Percentiles rank a stretch among this genome's conserved stretches.
These are phyloP conservation scores for Mrakia blollopis DNA, from an alignment of 768 basidiomycete genomes.

Conservation along the genomic window DNA sequence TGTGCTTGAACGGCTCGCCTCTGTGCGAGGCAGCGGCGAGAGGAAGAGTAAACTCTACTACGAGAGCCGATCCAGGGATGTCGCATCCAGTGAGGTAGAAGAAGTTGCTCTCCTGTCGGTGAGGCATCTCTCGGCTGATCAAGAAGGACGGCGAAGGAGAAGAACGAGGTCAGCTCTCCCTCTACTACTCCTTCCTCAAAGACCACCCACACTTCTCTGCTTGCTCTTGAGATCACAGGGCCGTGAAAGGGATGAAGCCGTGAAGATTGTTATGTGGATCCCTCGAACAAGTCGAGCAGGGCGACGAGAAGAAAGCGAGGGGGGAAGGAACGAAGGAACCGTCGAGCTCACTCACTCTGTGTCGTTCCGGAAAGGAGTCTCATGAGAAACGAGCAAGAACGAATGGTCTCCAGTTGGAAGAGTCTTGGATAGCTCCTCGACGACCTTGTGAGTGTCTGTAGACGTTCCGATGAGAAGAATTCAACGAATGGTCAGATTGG, in stretches of 20 bases:
- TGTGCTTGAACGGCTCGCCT: constrained; percentile 37
- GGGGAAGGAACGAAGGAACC: not conserved
- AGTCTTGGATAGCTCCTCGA: not conserved
- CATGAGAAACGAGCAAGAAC: constrained; percentile 25
- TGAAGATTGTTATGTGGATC: no score
- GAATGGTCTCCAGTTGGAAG: not conserved
- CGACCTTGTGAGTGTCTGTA: constrained; percentile 16
- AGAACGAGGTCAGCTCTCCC: not conserved
- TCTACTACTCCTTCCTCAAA: not conserved
- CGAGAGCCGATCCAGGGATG: constrained; percentile 51
- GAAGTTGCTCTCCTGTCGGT: constrained; percentile 56
- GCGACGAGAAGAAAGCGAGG: no score
- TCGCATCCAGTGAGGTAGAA: constrained; percentile 77
- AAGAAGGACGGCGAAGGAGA: not conserved
- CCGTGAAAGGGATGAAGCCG: no score
- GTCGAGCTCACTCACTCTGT: constrained; percentile 17
- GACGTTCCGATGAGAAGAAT: not conserved
- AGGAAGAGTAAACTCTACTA: constrained; percentile 11
- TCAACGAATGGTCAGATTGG: not conserved
- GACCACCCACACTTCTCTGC: not conserved
- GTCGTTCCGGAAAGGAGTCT: constrained; percentile 27
- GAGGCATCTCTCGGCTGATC: constrained; percentile 22
- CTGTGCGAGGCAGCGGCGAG: not conserved
- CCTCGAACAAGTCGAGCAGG: no score
- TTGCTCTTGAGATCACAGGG: no score